These are phyloP conservation scores for Bipolaris cookei DNA, from an alignment of 2,329 filamentous ascomycete species.

Conservation along the genomic window DNA sequence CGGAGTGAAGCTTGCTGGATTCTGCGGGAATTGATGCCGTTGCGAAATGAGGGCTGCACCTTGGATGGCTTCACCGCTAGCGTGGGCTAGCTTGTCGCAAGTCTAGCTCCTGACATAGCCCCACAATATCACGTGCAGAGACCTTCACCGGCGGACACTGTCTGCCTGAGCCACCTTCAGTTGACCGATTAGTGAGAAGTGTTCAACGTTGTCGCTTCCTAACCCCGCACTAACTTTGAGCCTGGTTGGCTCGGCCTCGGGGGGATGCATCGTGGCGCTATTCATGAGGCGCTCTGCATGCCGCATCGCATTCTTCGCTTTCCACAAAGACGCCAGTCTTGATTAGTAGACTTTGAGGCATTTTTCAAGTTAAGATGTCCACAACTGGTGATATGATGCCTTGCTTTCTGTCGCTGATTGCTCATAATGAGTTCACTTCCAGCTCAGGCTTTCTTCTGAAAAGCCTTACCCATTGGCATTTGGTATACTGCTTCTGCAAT, in stretches of 20 bases:
- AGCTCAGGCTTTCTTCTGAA: background rate
- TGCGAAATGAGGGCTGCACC: slow-evolving; percentile 31
- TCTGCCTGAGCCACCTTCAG: background rate
- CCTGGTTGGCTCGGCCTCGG: slow-evolving; percentile 18
- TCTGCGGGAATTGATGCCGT: slow-evolving; percentile 27
- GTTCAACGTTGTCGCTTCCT: slow-evolving; percentile 6
- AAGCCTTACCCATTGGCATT: background rate
- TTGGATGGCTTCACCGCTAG: slow-evolving; percentile 23
- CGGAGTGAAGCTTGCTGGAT: slow-evolving; percentile 27
- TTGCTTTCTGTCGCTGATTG: background rate
- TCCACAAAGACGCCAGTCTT: background rate
- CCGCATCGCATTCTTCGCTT: slow-evolving; percentile 39
- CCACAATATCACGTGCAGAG: background rate
- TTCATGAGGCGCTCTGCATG: slow-evolving; percentile 12
- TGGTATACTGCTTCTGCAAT: background rate
- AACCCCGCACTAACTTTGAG: background rate
- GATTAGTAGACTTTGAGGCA: background rate
- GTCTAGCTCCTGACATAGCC: slow-evolving; percentile 7
- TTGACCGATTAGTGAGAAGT: background rate
- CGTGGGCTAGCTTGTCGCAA: background rate
- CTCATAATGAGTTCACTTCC: background rate
- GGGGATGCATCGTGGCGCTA: slow-evolving; percentile 17
- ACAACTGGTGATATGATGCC: background rate
- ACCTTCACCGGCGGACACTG: background rate
- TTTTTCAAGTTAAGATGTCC: background rate